Evolutionary conservation across 179 eudicot genomes (phyloP).

Genomic region (Silene coronaria): DNA sequence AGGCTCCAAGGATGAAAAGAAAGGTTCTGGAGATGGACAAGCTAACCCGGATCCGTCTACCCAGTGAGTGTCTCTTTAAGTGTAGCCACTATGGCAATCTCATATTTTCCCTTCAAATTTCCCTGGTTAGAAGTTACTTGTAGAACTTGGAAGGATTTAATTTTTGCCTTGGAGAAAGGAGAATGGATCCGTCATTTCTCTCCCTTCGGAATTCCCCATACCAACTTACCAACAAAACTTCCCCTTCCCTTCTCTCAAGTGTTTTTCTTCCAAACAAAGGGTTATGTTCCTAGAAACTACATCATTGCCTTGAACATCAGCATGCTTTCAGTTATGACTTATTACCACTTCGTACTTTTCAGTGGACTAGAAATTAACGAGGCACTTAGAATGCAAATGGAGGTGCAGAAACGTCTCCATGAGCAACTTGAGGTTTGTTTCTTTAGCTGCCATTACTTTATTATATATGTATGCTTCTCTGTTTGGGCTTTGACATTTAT

Average conservation of each 20-base stretch:
- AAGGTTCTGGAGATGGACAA: constrained; percentile 38
- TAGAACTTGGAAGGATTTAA: too few species aligned
- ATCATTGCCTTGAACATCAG: not conserved
- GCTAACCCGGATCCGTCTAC: constrained; percentile 36
- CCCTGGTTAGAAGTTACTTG: too few species aligned
- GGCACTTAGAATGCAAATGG: constrained; percentile 81
- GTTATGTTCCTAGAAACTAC: not conserved
- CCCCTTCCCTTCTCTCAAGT: too few species aligned
- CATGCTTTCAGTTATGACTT: constrained; percentile 9
- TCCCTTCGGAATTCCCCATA: too few species aligned
- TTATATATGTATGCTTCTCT: not conserved
- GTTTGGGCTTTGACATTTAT: not conserved
- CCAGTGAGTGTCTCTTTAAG: constrained; percentile 35
- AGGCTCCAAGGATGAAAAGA: constrained; percentile 59
- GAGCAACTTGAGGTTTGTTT: constrained; percentile 73
- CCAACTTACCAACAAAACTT: too few species aligned
- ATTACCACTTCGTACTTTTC: constrained; percentile 14
- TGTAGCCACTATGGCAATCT: not conserved
- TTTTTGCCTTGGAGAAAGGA: not conserved
- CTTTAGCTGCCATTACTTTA: constrained; percentile 3
- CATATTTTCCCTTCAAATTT: not conserved
- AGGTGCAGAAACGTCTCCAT: constrained; percentile 82
- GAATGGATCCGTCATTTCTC: not conserved
- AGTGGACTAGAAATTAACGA: constrained; percentile 63
- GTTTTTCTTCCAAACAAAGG: too few species aligned